Conservation (phyloP, 2,329 filamentous ascomycete genomes). For the Didymosphaeria variabile region DNA sequence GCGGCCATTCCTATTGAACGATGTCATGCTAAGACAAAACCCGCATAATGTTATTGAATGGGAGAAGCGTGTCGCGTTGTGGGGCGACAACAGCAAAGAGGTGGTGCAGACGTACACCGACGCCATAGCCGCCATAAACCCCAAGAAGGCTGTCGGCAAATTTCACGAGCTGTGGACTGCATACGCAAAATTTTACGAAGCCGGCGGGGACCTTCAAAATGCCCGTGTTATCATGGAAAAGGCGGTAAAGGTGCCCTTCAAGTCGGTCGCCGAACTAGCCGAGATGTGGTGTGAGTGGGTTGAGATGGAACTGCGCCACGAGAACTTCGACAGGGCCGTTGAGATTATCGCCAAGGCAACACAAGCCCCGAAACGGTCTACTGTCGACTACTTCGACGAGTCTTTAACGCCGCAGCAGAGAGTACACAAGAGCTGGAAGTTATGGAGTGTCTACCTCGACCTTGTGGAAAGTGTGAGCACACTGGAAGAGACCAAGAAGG, state of each 20-base stretch:
- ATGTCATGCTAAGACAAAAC: conserved; percentile 93
- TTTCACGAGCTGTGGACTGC: conserved; percentile 97
- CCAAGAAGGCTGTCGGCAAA: conserved; percentile 91
- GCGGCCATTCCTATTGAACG: conserved; percentile 93
- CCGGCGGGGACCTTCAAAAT: conserved; percentile 81
- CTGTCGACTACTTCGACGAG: conserved; percentile 99
- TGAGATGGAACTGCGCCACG: conserved; percentile 94
- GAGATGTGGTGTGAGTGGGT: conserved; percentile 99
- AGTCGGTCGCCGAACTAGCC: conserved; percentile 93
- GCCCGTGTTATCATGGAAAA: conserved; percentile 96
- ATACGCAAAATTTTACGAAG: conserved; percentile 97
- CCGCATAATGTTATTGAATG: conserved; percentile 96
- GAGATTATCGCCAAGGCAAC: conserved; percentile 97
- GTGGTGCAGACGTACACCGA: conserved; percentile 94
- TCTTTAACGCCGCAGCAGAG: conserved; percentile 91
- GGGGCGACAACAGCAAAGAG: conserved; percentile 91
- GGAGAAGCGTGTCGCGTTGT: conserved; percentile 95
- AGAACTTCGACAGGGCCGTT: conserved; percentile 94
- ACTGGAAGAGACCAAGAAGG: conserved; percentile 88
- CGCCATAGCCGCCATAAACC: conserved; percentile 90
- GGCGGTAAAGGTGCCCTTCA: conserved; percentile 96
- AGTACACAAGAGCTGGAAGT: conserved; percentile 98
- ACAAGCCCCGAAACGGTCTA: conserved; percentile 96
- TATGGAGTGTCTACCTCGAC: conserved; percentile 99
- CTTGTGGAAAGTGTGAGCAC: conserved; percentile 93